Evolutionary conservation across 2,329 filamentous ascomycete species (phyloP), one percentile per base, ranked within the genome.

Genomic region (Meredithiella fracta): DNA sequence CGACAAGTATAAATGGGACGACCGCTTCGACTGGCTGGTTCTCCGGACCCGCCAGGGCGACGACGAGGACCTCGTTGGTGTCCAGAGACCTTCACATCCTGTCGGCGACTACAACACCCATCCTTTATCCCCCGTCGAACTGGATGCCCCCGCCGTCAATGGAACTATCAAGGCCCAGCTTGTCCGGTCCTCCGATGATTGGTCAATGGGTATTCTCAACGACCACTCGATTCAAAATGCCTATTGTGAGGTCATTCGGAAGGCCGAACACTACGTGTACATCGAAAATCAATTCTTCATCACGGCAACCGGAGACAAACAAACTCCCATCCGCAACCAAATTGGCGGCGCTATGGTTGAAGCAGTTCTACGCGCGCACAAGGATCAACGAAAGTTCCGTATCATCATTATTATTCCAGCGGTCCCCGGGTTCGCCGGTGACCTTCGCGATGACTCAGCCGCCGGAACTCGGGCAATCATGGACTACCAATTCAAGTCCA

Each of bases 201-300:
- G 91, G 91, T 94, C 86, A 15, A 94, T 86, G 64, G 91, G 91
- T 2, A 92, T 96, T 59, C 68, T 94, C 44, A 81, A 75, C 0
- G 89, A 94, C 59, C 83, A 87, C 62, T 89, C 83, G 52, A 94
- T 94, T 58, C 86, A 92, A 62, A 94, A 88, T 62, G 87, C 89
- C 0, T 94, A 94, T 66, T 75, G 74, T 58, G 87, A 95, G 60
- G 72, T 94, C 29, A 97, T 97, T 63, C 75, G 83, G 53, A 87
- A 86, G 53, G 91, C 91, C 0, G 73, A 96, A 68, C 91, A 97
- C 66, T 96, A 81, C 62, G 85, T 98, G 23, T 98, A 97, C 70
- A 95, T 98, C 59, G 92, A 98, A 67, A 97, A 97, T 64, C 92
- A 98, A 64, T 97, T 97, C 72, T 98, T 97, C 74, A 96, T 94